Percentiles rank a stretch among this genome's conserved stretches.
Conservation (phyloP, 2,329 filamentous ascomycete species). For the Monilinia fructigena region DNA sequence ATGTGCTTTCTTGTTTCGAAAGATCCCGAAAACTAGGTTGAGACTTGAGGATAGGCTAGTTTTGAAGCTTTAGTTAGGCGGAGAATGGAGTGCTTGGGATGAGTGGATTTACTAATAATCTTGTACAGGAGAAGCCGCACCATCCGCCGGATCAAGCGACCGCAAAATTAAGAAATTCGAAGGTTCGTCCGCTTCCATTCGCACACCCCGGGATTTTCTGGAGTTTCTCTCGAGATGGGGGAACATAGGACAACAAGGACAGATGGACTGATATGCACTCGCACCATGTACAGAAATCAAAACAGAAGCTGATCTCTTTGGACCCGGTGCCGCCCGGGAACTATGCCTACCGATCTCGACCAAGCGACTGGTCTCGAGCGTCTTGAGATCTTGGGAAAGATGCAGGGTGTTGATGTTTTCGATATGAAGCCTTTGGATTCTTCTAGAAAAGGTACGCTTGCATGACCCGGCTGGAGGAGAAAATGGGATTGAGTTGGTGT, state of each 20-base stretch:
- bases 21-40: slow-evolving; percentile 24
- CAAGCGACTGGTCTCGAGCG: slow-evolving; percentile 97
- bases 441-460: slow-evolving; percentile 70
- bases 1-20: slow-evolving; percentile 41
- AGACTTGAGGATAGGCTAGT: slow-evolving; percentile 26
- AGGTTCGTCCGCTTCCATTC: slow-evolving; percentile 31
- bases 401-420: slow-evolving; percentile 97
- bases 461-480: background rate
- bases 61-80: background rate
- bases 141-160: slow-evolving; percentile 29
- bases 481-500: background rate
- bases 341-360: slow-evolving; percentile 89
- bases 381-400: slow-evolving; percentile 98
- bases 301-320: slow-evolving; percentile 75
- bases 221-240: background rate
- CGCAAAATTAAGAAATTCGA: slow-evolving; percentile 40
- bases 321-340: slow-evolving; percentile 80
- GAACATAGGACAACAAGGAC: background rate
- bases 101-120: background rate
- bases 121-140: slow-evolving; percentile 35
- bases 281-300: slow-evolving; percentile 70
- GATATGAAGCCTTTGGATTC: slow-evolving; percentile 96
- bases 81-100: background rate
- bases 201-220: background rate
- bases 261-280: slow-evolving; percentile 26